Evolutionary conservation across 257 asterid species (phyloP), one percentile per base, ranked within the genome.

Genomic region (Nicotiana tomentosiformis): DNA sequence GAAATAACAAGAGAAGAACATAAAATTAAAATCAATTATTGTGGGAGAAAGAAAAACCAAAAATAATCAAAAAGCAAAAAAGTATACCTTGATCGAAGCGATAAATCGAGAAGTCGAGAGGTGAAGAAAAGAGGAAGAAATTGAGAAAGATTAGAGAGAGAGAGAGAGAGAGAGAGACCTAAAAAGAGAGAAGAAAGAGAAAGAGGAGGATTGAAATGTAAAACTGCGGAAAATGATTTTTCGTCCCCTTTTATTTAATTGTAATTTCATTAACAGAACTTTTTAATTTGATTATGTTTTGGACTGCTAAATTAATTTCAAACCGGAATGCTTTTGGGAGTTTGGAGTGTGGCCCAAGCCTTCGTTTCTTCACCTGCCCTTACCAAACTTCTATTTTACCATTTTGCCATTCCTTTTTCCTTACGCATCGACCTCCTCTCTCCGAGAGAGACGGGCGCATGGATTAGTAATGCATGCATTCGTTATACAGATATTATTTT

Each of bases 371-470:
- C 64, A 76, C 80, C 80, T 26, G 56, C 61, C 74, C 74, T 60
- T 65, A 79, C 76, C 76, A 7, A 79, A 62, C 76, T 79, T 29
- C 0, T 79, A 58, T 35, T 51, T 79, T 79, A 79, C 83, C 6
- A 1, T 79, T 79, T 79, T 60, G 82, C 83, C 83, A 79, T 79
- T 79, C 16, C 82, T 26, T 74, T 49, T 49, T 49, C 43, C 64
- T 26, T 74, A 49, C 80, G 64, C n/a, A 70, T 60, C 66, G 11
- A 49, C 80, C 39, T 72, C 61, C 29, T 62, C 30, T 20, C 20
- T 20, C 17, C 35, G 37, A 10, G 3, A 62, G 7, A 62, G 35
- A 64, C 10, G 30, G 9, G n/a, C n/a, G 26, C 26, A 23, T 23
- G 26, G 26, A 23, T 23, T 23, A 23, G 26, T 23, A 23, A 23